Conservation (phyloP, 73 alveolate species). For the Tetrahymena thermophila region DNA sequence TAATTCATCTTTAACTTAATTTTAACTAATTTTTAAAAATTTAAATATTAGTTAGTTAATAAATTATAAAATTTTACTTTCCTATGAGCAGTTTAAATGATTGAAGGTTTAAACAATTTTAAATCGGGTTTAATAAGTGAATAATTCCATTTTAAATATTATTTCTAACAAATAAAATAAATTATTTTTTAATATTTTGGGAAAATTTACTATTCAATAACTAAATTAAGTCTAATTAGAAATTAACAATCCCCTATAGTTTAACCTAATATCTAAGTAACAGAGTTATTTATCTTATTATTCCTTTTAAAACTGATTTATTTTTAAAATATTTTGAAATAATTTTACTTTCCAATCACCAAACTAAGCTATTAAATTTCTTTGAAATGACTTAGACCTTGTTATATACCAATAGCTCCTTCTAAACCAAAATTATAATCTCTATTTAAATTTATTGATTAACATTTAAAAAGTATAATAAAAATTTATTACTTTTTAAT, state of each 20-base stretch:
- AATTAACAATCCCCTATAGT: background rate
- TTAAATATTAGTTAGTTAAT: too few species aligned
- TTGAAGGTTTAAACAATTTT: background rate
- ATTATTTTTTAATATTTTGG: background rate
- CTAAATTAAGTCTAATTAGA: background rate
- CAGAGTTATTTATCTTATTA: background rate
- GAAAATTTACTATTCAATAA: background rate
- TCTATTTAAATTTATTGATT: background rate
- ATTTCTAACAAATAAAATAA: background rate
- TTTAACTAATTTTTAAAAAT: background rate
- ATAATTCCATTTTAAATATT: background rate
- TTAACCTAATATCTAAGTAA: background rate
- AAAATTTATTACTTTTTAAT: background rate
- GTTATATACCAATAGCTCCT: background rate
- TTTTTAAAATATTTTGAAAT: too few species aligned
- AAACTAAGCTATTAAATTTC: background rate
- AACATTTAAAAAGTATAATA: background rate
- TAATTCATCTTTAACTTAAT: background rate
- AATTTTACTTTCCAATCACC: background rate
- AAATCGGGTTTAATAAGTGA: background rate
- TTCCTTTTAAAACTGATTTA: background rate
- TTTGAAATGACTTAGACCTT: background rate
- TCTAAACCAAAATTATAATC: background rate
- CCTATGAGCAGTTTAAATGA: background rate
- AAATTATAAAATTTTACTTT: background rate